Evolutionary conservation across 352 stramenopile species (phyloP).

Genomic region (Pythium myriotylum): DNA sequence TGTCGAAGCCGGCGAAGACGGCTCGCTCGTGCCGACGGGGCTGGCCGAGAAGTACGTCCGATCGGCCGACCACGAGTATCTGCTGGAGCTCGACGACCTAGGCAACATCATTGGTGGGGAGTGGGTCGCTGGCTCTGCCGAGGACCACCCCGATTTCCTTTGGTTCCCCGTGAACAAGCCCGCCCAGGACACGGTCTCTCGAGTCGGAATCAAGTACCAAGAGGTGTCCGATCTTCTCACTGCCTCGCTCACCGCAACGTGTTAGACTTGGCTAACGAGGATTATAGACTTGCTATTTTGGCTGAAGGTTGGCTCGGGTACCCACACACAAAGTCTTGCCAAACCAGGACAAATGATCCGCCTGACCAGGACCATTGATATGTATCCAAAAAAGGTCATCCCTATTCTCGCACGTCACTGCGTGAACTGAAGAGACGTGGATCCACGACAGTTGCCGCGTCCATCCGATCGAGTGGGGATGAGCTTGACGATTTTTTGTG

Average conservation of each 20-base stretch:
- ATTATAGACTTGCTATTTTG: background rate
- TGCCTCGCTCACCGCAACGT: constrained; percentile 9
- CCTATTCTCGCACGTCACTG: no score
- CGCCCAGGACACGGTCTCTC: background rate
- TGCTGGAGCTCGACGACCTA: constrained; percentile 20
- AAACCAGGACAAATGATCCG: no score
- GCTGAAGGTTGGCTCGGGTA: no score
- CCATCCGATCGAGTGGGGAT: no score
- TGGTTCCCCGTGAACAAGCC: constrained; percentile 17
- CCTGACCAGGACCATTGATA: no score
- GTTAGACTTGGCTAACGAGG: constrained; percentile 2
- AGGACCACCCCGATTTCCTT: constrained; percentile 20
- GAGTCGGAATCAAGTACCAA: constrained; percentile 17
- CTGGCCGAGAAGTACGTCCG: background rate
- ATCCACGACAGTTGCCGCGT: no score
- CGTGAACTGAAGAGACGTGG: no score
- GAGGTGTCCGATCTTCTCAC: constrained; percentile 18
- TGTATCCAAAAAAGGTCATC: no score
- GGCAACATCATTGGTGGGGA: constrained; percentile 25
- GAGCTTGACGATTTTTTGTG: no score
- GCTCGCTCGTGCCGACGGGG: constrained; percentile 7
- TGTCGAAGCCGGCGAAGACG: constrained; percentile 14
- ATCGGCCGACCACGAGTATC: constrained; percentile 15
- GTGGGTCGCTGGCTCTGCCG: constrained; percentile 10
- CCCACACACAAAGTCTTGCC: no score